phyloP scores from a whole-genome alignment of 2,329 filamentous ascomycete species.

The Lanzia echinophila region DNA sequence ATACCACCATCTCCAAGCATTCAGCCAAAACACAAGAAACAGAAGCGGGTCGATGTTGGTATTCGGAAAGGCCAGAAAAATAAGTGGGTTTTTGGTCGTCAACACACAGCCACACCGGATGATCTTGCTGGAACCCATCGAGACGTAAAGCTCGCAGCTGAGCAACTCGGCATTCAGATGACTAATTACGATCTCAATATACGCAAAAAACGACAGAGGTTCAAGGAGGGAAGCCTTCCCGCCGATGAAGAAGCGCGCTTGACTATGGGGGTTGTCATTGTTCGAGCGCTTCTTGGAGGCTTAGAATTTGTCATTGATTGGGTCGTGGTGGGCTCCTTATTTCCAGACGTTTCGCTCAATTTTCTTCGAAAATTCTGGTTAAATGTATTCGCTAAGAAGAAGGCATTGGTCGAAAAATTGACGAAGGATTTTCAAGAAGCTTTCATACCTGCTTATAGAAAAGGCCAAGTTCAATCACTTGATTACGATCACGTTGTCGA shows the following conservation, averaged over 20 bases:
- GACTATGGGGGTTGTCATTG: constrained; percentile 51
- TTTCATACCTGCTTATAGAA: constrained; percentile 61
- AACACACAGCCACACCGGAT: constrained; percentile 6
- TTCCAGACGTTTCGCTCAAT: constrained; percentile 46
- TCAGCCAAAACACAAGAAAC: not conserved
- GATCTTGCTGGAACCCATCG: constrained; percentile 8
- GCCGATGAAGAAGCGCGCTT: constrained; percentile 41
- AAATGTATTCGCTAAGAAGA: constrained; percentile 43
- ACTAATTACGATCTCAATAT: constrained; percentile 7
- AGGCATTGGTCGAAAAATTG: constrained; percentile 47
- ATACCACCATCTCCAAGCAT: constrained; percentile 1
- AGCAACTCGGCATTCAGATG: constrained; percentile 8
- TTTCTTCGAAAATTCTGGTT: constrained; percentile 51
- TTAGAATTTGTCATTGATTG: constrained; percentile 54
- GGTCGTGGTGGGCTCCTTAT: constrained; percentile 50
- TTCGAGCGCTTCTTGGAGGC: constrained; percentile 53
- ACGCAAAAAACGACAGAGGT: constrained; percentile 16
- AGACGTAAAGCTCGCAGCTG: constrained; percentile 6
- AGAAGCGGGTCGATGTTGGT: constrained; percentile 1
- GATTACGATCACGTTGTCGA: constrained; percentile 55
- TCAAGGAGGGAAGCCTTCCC: constrained; percentile 29
- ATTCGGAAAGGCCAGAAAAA: constrained; percentile 8
- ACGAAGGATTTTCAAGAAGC: constrained; percentile 57
- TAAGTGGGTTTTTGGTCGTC: constrained; percentile 8
- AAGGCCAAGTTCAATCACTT: constrained; percentile 51